Evolutionary conservation across 129 eudicot genomes (phyloP).

Genomic region (Gnaphalium uliginosum): DNA sequence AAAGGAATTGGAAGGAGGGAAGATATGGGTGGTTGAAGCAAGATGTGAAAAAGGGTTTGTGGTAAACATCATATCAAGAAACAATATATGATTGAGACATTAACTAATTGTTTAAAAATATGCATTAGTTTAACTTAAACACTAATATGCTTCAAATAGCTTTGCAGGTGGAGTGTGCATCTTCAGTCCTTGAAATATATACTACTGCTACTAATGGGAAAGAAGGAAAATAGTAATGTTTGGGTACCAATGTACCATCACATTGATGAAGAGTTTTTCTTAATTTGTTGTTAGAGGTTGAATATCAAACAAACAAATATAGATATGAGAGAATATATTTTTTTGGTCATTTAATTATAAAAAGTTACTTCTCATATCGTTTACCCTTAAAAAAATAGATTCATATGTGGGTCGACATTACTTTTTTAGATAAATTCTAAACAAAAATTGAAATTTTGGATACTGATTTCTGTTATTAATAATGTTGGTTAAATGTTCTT

Average conservation of each 20-base stretch:
- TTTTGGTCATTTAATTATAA: neutral
- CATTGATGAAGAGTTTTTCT: slow-evolving; percentile 14
- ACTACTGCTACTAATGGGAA: neutral
- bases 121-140: slow-evolving; percentile 17
- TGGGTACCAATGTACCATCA: slow-evolving; percentile 17
- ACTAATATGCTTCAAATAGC: neutral
- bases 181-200: slow-evolving; percentile 9
- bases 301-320: slow-evolving; percentile 2
- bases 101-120: slow-evolving; percentile 1
- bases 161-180: slow-evolving; percentile 16
- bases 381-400: neutral
- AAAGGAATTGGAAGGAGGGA: slow-evolving; percentile 28
- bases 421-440: too few relatives aligned
- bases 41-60: slow-evolving; percentile 32
- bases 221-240: neutral
- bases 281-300: neutral
- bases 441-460: too few relatives aligned
- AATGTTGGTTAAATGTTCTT: too few relatives aligned
- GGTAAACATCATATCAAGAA: slow-evolving; percentile 32
- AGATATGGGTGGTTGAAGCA: slow-evolving; percentile 29
- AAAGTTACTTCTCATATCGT: neutral
- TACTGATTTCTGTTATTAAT: too few relatives aligned
- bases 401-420: neutral
- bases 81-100: slow-evolving; percentile 16
- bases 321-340: neutral